A percentile compares a stretch with the other conserved stretches of the same genome.
Conservation (phyloP, 2,329 filamentous ascomycete species). For the Nemania sp. region DNA sequence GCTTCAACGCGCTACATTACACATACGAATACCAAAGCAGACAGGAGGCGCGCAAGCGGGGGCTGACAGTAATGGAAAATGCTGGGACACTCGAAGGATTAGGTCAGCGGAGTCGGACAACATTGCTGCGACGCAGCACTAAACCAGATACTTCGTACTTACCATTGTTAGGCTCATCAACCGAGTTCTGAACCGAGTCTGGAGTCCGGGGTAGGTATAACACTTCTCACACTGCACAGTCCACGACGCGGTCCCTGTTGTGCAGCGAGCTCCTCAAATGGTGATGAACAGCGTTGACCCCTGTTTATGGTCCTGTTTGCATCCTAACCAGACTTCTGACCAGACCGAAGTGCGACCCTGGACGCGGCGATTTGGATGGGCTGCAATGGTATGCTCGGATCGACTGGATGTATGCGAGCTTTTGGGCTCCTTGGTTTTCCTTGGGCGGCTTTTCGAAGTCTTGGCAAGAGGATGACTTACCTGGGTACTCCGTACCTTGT, state of each 20-base stretch:
- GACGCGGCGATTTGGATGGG: neutral
- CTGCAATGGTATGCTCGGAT: neutral
- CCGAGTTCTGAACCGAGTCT: neutral
- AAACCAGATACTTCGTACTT: neutral
- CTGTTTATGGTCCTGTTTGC: slow-evolving; percentile 17
- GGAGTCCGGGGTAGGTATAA: neutral
- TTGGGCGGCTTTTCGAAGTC: slow-evolving; percentile 2
- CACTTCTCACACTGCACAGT: neutral
- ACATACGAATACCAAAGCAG: too few relatives aligned
- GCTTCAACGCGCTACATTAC: too few relatives aligned
- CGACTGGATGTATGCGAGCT: slow-evolving; percentile 2
- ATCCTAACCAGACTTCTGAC: too few relatives aligned
- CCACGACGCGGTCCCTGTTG: too few relatives aligned
- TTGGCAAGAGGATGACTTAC: slow-evolving; percentile 9
- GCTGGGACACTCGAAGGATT: slow-evolving; percentile 17
- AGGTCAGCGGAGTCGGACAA: slow-evolving; percentile 16
- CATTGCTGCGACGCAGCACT: neutral
- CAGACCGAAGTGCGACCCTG: too few relatives aligned
- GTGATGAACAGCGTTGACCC: slow-evolving; percentile 12
- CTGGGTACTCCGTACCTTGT: neutral
- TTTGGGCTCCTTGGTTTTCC: slow-evolving; percentile 4
- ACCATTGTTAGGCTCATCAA: neutral
- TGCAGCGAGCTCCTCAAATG: slow-evolving; percentile 4
- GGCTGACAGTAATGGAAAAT: slow-evolving; percentile 10
- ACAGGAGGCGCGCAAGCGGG: slow-evolving; percentile 1